A percentile compares a stretch with the other conserved stretches of the same genome.
These are phyloP conservation scores for Phenoliferia sp. DNA, from an alignment of 1,284 basidiomycete genomes.

Conservation along the genomic window DNA sequence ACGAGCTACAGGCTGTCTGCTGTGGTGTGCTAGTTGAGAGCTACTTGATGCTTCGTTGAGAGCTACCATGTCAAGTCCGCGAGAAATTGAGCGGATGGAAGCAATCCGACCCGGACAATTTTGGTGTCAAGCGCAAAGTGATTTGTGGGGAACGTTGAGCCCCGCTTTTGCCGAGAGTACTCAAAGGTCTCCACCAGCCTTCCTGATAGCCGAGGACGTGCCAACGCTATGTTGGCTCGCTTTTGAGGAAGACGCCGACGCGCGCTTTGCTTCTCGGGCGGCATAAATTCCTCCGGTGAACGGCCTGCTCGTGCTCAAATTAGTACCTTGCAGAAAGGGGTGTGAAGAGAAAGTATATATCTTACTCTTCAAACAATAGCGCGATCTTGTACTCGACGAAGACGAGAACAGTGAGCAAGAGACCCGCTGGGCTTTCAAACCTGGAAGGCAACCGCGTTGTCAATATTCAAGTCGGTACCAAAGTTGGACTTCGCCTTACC, in stretches of 20 bases:
- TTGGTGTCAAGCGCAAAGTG: background rate
- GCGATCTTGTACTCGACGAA: constrained; percentile 78
- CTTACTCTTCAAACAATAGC: constrained; percentile 76
- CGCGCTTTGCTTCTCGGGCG: background rate
- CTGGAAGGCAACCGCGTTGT: constrained; percentile 46
- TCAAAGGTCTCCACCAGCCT: background rate
- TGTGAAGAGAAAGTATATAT: background rate
- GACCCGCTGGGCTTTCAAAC: constrained; percentile 75
- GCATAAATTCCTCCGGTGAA: constrained; percentile 34
- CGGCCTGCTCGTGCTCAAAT: constrained; percentile 11
- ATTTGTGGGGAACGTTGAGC: background rate
- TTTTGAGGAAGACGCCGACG: background rate
- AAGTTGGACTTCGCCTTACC: constrained; percentile 47
- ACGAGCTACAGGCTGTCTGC: background rate
- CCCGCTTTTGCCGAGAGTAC: background rate
- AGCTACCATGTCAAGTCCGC: background rate
- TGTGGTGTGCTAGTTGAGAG: background rate
- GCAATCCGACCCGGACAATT: background rate
- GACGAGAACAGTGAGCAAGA: constrained; percentile 69
- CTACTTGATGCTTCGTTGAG: background rate
- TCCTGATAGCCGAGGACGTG: background rate
- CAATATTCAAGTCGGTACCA: background rate
- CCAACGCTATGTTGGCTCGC: background rate
- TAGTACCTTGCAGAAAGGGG: background rate
- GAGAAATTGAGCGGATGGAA: too few relatives aligned